Conservation (phyloP, 1,284 basidiomycete species). For the Calocybe gambosa region DNA sequence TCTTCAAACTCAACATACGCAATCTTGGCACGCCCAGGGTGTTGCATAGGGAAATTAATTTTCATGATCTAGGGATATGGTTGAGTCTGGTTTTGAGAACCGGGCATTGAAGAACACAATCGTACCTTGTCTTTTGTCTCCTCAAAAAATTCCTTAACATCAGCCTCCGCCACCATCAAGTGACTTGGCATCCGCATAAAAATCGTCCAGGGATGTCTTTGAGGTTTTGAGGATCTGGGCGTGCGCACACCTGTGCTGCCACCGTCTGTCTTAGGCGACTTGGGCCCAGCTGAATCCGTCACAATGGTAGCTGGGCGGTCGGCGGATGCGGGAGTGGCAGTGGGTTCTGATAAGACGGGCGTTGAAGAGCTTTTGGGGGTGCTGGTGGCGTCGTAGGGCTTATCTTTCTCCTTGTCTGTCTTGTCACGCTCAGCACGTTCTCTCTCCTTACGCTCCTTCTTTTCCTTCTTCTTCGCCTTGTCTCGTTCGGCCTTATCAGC, state of each 20-base stretch:
- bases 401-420: slow-evolving; percentile 20
- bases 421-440: slow-evolving; percentile 33
- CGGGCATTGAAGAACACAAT: slow-evolving; percentile 13
- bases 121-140: slow-evolving; percentile 59
- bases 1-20: slow-evolving; percentile 86
- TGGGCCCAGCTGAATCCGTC: slow-evolving; percentile 16
- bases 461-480: slow-evolving; percentile 50
- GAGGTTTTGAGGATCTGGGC: slow-evolving; percentile 53
- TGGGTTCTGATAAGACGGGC: slow-evolving; percentile 16
- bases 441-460: slow-evolving; percentile 51
- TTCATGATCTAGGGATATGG: slow-evolving; percentile 54
- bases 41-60: slow-evolving; percentile 58
- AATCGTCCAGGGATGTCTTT: slow-evolving; percentile 79
- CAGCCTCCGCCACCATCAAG: slow-evolving; percentile 53
- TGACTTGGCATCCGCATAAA: slow-evolving; percentile 64
- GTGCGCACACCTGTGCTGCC: slow-evolving; percentile 56
- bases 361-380: slow-evolving; percentile 17
- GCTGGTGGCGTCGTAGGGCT: slow-evolving; percentile 15
- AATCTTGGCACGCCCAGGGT: slow-evolving; percentile 47
- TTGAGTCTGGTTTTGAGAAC: background rate
- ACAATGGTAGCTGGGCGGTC: slow-evolving; percentile 12
- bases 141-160: slow-evolving; percentile 72
- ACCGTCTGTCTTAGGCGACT: slow-evolving; percentile 50
- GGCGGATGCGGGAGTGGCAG: slow-evolving; percentile 13
- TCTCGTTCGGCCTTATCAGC: slow-evolving; percentile 43